These are phyloP conservation scores for Mycosphaerella sp. DNA, from an alignment of 2,329 filamentous ascomycete genomes.

Conservation along the genomic window DNA sequence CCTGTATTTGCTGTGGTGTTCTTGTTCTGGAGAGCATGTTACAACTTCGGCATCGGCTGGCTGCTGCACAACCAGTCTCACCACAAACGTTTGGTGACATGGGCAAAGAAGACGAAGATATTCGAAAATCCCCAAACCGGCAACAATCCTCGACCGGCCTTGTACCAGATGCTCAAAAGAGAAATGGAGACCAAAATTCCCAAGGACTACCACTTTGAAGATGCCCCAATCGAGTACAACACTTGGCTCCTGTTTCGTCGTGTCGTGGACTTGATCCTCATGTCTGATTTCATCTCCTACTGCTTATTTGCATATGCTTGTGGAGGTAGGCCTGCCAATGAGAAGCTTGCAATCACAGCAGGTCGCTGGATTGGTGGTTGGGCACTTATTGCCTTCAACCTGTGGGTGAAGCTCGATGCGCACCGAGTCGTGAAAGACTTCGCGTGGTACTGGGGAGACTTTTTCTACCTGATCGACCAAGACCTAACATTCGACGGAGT, in stretches of 20 bases:
- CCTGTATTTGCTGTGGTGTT: slow-evolving; percentile 78
- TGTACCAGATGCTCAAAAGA: slow-evolving; percentile 77
- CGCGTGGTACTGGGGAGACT: slow-evolving; percentile 99
- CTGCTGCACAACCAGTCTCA: slow-evolving; percentile 86
- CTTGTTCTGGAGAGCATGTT: slow-evolving; percentile 84
- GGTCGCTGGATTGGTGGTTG: slow-evolving; percentile 76
- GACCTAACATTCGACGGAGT: slow-evolving; percentile 97
- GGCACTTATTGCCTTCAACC: slow-evolving; percentile 79
- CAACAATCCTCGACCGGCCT: slow-evolving; percentile 71
- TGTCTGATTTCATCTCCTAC: slow-evolving; percentile 98
- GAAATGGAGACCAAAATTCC: slow-evolving; percentile 95
- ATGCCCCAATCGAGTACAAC: slow-evolving; percentile 95
- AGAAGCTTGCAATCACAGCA: slow-evolving; percentile 61
- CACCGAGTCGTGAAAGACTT: slow-evolving; percentile 98
- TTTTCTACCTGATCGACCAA: slow-evolving; percentile 97
- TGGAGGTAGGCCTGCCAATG: slow-evolving; percentile 65
- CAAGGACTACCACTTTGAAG: slow-evolving; percentile 86
- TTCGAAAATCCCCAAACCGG: slow-evolving; percentile 80
- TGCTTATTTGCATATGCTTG: slow-evolving; percentile 92
- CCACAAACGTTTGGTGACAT: slow-evolving; percentile 75
- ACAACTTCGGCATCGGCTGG: slow-evolving; percentile 91
- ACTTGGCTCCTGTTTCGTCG: slow-evolving; percentile 96
- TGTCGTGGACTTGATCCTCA: slow-evolving; percentile 91
- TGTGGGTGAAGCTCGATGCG: slow-evolving; percentile 97
- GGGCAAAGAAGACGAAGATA: slow-evolving; percentile 78